phyloP scores from a whole-genome alignment of 2,329 filamentous ascomycete species.

The Xylariaceae sp. region DNA sequence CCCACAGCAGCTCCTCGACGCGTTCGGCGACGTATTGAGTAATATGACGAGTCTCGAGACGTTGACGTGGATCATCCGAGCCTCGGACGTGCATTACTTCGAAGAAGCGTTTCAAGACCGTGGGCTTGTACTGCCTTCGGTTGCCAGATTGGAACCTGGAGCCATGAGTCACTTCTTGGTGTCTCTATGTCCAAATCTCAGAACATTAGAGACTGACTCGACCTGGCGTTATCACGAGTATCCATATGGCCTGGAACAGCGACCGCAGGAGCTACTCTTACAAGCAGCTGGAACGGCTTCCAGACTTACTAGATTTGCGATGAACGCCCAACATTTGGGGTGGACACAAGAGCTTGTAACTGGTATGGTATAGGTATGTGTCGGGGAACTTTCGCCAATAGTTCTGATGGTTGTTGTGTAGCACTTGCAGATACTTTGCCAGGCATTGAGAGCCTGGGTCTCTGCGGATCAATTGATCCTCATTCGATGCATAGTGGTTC shows the following conservation, averaged over 20 bases:
- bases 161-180: constrained; percentile 3
- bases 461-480: neutral
- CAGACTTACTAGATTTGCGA: constrained; percentile 5
- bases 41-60: constrained; percentile 13
- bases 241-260: too few species aligned
- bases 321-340: neutral
- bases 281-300: neutral
- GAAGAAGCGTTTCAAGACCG: neutral
- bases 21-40: constrained; percentile 5
- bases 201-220: neutral
- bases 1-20: neutral
- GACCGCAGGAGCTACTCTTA: neutral
- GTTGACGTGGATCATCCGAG: constrained; percentile 1
- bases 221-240: too few species aligned
- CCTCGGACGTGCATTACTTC: neutral
- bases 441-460: neutral
- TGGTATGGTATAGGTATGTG: neutral
- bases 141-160: neutral
- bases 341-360: neutral
- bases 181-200: constrained; percentile 7
- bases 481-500: too few species aligned
- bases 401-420: neutral
- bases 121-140: constrained; percentile 5
- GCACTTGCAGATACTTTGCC: neutral
- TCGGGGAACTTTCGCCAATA: neutral